Conservation (phyloP, 139 green algal genomes). For the Chloropicon primus region DNA sequence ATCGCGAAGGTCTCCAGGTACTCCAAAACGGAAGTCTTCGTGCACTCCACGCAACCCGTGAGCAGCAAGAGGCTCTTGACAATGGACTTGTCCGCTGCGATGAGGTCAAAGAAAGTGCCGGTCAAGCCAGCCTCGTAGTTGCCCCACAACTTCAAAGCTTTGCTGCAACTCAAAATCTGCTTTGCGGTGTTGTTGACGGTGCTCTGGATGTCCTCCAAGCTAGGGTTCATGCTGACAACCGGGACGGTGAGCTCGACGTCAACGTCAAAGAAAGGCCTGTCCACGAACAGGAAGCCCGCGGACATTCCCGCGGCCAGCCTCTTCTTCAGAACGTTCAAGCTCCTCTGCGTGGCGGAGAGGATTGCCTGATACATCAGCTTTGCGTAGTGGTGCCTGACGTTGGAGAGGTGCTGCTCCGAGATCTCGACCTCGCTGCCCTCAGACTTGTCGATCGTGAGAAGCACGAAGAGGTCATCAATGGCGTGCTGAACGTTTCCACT, state of each 20-base stretch:
- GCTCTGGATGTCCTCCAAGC: constrained; percentile 71
- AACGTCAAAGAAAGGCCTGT: constrained; percentile 72
- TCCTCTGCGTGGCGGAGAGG: constrained; percentile 41
- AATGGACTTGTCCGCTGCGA: constrained; percentile 65
- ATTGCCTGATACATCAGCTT: constrained; percentile 75
- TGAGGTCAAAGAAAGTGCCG: constrained; percentile 58
- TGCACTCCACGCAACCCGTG: constrained; percentile 57
- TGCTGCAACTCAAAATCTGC: constrained; percentile 29
- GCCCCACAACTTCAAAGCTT: constrained; percentile 59
- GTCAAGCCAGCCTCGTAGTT: constrained; percentile 17
- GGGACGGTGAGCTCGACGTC: constrained; percentile 80
- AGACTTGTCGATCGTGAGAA: constrained; percentile 42
- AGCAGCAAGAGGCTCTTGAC: constrained; percentile 70
- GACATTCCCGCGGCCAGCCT: constrained; percentile 38
- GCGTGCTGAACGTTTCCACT: constrained; percentile 50
- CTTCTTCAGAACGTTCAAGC: constrained; percentile 58
- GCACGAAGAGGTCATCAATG: constrained; percentile 57
- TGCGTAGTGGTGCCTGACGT: constrained; percentile 52
- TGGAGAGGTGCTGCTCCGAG: constrained; percentile 20
- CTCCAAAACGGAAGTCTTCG: constrained; percentile 40
- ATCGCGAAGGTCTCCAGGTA: constrained; percentile 65
- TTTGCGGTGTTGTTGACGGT: constrained; percentile 68
- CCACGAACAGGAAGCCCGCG: constrained; percentile 56
- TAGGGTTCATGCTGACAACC: constrained; percentile 60
- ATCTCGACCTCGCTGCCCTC: constrained; percentile 42